A percentile compares a stretch with the other conserved stretches of the same genome.
Evolutionary conservation across 768 basidiomycete genomes (phyloP).

Genomic region (Boletus subparvulus): DNA sequence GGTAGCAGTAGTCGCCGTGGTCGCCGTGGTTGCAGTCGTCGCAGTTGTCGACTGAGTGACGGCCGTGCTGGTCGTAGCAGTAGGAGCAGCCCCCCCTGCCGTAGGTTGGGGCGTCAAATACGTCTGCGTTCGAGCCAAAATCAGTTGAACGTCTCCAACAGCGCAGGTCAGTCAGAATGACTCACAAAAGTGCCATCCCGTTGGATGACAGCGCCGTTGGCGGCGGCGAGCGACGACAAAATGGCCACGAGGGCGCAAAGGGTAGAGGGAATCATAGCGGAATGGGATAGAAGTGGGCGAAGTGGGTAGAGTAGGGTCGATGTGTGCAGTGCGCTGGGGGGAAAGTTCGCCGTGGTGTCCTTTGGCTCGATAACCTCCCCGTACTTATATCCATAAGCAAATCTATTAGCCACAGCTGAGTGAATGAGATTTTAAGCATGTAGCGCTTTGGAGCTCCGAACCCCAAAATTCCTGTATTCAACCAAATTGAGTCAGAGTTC

Average conservation of each 20-base stretch:
- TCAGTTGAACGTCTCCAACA: not conserved
- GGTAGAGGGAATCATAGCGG: slow-evolving; percentile 11
- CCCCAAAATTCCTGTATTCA: not conserved
- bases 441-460: too few species aligned
- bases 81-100: not conserved
- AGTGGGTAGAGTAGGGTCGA: not conserved
- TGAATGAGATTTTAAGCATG: not conserved
- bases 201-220: slow-evolving; percentile 16
- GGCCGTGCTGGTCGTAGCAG: not conserved
- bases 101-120: slow-evolving; percentile 13
- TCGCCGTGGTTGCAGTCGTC: not conserved
- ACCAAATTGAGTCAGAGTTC: not conserved
- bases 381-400: slow-evolving; percentile 11
- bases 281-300: not conserved
- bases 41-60: not conserved
- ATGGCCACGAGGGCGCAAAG: not conserved
- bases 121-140: not conserved
- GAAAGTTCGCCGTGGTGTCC: not conserved
- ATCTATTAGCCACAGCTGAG: slow-evolving; percentile 8
- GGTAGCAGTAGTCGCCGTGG: not conserved
- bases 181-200: slow-evolving; percentile 21
- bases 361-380: not conserved
- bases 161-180: not conserved
- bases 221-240: slow-evolving; percentile 13
- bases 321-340: not conserved